Evolutionary conservation across 164 flowering plant genomes (phyloP), one percentile per base, ranked within the genome.

Genomic region (Berberis thunbergii): DNA sequence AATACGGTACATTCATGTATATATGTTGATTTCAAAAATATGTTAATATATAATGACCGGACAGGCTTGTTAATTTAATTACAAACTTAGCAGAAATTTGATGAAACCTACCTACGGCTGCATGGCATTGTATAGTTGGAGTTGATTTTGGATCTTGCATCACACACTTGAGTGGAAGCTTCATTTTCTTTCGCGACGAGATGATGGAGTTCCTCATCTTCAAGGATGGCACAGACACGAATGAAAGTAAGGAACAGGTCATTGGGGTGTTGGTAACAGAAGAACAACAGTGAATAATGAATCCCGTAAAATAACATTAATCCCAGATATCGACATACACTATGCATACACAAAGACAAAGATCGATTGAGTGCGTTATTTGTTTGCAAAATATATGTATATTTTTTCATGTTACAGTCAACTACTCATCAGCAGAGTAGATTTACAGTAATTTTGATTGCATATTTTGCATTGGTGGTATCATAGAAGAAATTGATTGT

Each of bases 41-140:
- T 26, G 26, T 26, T 26, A 26, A 26, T 26, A 26, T 26, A 26
- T 26, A 26, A 26, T 26, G 26, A 26, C 26, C 26, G 26, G 26
- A 0, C 26, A 26, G 26, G 26, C 26, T 26, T 26, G 26, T 26
- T 26, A 26, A 26, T 26, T 7, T 0, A 7, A 11, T 52, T 52
- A 6, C 54, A 54, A n/a, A 50, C 8, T 49, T 42, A 4, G 42
- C 72, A 76, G 82, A 76, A 66, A 42, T 67, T 78, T 4, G 81
- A 80, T 41, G 76, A 73, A 67, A 70, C 70, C 40, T 73, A 75
- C 26, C 26, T 60, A 80, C 78, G 4, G 49, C 73, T 57, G 68
- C 74, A 49, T 80, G 82, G 79, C 80, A 78, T 59, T 76, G 80
- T 45, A 72, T 81, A 64, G 84, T 73, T 1, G 84, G 84, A 6